phyloP scores from a whole-genome alignment of 495 filamentous ascomycete species.

The Diplogelasinospora grovesii region DNA sequence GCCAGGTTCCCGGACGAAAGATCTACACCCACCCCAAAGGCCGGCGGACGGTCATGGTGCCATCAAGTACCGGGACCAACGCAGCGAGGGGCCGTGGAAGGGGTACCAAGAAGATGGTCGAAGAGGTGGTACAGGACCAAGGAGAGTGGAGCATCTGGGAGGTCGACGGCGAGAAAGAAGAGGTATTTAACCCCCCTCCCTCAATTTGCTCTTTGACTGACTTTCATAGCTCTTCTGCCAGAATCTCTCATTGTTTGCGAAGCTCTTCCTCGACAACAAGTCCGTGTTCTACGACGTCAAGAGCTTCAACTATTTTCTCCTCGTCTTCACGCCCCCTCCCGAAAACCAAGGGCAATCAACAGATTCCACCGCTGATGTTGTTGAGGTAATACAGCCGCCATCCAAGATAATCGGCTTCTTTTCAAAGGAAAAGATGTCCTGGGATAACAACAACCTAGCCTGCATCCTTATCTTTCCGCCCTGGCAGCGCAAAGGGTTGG shows the following conservation, averaged over 20 bases:
- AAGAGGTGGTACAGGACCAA: slow-evolving; percentile 50
- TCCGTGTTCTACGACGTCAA: slow-evolving; percentile 96
- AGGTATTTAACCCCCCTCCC: slow-evolving; percentile 37
- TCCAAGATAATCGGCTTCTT: slow-evolving; percentile 84
- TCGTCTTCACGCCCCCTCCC: slow-evolving; percentile 55
- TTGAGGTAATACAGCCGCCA: slow-evolving; percentile 13
- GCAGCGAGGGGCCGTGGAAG: slow-evolving; percentile 30
- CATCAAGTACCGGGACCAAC: slow-evolving; percentile 27
- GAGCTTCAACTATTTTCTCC: slow-evolving; percentile 91
- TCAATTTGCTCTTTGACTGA: slow-evolving; percentile 1
- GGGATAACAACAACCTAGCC: slow-evolving; percentile 97
- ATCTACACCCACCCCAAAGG: slow-evolving; percentile 45
- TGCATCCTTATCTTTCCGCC: slow-evolving; percentile 96
- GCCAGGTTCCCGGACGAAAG: slow-evolving; percentile 35
- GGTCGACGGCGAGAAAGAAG: slow-evolving; percentile 80
- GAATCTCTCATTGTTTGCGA: slow-evolving; percentile 94
- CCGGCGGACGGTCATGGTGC: slow-evolving; percentile 24
- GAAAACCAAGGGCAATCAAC: too few relatives aligned
- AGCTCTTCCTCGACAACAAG: slow-evolving; percentile 96
- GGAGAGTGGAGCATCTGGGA: slow-evolving; percentile 68
- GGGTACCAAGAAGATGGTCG: slow-evolving; percentile 44
- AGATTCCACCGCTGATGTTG: slow-evolving; percentile 13
- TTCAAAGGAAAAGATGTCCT: slow-evolving; percentile 96
- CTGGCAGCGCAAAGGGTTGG: slow-evolving; percentile 84
- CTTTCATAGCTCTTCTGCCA: slow-evolving; percentile 72